Base-by-base conservation (phyloP, 1,139 yeast genomes). In the Lodderomyces parapsilosis region DNA sequence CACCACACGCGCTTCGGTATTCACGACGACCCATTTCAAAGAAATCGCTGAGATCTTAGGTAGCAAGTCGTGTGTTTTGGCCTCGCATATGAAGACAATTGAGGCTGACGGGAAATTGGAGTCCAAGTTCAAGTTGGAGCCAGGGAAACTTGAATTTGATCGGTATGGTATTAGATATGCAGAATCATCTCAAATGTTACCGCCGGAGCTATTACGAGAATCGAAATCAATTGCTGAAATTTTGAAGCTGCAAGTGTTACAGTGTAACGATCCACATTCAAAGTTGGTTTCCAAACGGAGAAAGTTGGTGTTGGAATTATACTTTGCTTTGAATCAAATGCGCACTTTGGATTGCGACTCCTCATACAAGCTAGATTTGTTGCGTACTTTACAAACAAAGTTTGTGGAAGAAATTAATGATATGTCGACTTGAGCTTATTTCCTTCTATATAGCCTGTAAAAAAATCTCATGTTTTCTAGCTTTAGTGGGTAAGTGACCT, bases 381-480 rank as follows among this genome's bases (percentile, higher is more conserved):
- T 49, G 38, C 41, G 41, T 38, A 40, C 49, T 19, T 32, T 46
- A 23, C 53, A 50, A 33, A 27, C 41, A 4, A 45, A 43, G 25
- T 50, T 49, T 45, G 52, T 49, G 3, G 49, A 46, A 8, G 50
- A 48, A 27, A 49, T 49, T n/a, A 49, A 48, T 31, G 41, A 39
- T 27, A 17, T 42, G 10, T 24, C 30, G 10, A 30, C 17, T 24
- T 20, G 17, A 14, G 14, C 25, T 28, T 56, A 67, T 51, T 58
- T 71, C 63, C 80, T 81, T 53, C 76, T 68, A 62, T 87, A 89
- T 40, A 89, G 66, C 52, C 96, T 74, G 61, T 83, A 83, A 60
- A 89, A 88, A 59, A 86, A 86, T 47, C 96, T 74, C 96, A 88
- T 88, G 59, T 86, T 88, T 57, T 89, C 96, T 47, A 89, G 64